Conservation (phyloP, 257 asterid species). For the Solanum lycopersicoides region DNA sequence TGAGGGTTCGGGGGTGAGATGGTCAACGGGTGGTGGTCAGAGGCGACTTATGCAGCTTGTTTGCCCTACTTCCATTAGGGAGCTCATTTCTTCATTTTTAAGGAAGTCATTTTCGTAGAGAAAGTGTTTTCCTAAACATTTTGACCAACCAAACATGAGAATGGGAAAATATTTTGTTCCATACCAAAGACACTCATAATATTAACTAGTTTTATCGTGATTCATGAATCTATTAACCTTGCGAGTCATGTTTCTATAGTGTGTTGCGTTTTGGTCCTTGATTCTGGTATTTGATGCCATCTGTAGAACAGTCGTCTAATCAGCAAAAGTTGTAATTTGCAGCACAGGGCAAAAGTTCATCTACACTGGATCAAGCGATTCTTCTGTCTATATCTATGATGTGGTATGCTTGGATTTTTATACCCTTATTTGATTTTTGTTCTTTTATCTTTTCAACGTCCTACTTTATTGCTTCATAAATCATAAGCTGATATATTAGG, state of each 20-base stretch:
- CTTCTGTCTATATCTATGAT: constrained; percentile 60
- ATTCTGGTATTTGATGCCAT: background rate
- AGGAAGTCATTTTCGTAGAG: background rate
- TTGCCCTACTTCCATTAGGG: background rate
- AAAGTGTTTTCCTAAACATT: background rate
- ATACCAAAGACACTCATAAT: background rate
- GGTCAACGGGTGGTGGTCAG: background rate
- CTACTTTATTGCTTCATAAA: background rate
- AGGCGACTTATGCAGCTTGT: background rate
- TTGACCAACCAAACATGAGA: background rate
- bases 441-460: background rate
- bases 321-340: constrained; percentile 13
- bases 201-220: background rate
- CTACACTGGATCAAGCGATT: constrained; percentile 86
- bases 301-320: background rate
- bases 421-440: background rate
- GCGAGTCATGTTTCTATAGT: background rate
- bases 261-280: background rate
- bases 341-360: constrained; percentile 92
- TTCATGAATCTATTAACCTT: background rate
- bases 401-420: constrained; percentile 38
- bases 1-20: background rate
- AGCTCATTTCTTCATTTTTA: background rate
- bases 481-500: background rate
- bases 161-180: no score